Percentiles rank a stretch among this genome's conserved stretches.
These are phyloP conservation scores for Polytrichum commune DNA, from an alignment of 225 moss, liverwort and hornwort species.

Conservation along the genomic window DNA sequence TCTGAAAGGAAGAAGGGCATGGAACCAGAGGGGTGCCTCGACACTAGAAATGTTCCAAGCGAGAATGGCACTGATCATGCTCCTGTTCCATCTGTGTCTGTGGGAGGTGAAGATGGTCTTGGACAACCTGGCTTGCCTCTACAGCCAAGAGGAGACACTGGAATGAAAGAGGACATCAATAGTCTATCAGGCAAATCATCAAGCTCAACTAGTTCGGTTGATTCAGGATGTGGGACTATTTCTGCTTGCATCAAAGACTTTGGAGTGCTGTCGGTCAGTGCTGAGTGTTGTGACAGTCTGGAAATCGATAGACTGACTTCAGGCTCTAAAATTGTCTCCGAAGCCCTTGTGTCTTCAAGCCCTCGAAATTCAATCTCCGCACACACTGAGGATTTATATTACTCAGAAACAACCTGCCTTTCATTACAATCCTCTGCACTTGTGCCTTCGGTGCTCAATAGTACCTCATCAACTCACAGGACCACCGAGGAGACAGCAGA, in stretches of 20 bases:
- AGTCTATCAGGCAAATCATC: too few relatives aligned
- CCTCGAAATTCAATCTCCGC: background rate
- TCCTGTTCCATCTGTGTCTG: slow-evolving; percentile 6
- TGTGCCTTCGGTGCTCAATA: background rate
- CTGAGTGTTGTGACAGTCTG: background rate
- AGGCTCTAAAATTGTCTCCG: background rate
- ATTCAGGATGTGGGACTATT: background rate
- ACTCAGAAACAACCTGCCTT: background rate
- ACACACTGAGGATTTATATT: background rate
- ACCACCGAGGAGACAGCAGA: background rate
- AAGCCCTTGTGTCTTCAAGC: background rate
- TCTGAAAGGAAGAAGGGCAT: slow-evolving; percentile 1
- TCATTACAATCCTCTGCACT: too few relatives aligned
- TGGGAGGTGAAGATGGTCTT: slow-evolving; percentile 5
- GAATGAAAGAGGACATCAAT: background rate
- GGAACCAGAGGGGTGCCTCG: slow-evolving; percentile 9
- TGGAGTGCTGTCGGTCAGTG: background rate
- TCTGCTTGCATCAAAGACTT: background rate
- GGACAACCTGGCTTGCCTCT: background rate
- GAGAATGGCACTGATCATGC: slow-evolving; percentile 1
- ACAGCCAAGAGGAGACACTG: background rate
- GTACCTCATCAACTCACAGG: background rate
- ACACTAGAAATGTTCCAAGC: background rate
- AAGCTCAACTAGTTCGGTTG: too few relatives aligned
- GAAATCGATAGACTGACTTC: background rate